Evolutionary conservation across 305 asterid species (phyloP).

Genomic region (Fraxinus ornus): DNA sequence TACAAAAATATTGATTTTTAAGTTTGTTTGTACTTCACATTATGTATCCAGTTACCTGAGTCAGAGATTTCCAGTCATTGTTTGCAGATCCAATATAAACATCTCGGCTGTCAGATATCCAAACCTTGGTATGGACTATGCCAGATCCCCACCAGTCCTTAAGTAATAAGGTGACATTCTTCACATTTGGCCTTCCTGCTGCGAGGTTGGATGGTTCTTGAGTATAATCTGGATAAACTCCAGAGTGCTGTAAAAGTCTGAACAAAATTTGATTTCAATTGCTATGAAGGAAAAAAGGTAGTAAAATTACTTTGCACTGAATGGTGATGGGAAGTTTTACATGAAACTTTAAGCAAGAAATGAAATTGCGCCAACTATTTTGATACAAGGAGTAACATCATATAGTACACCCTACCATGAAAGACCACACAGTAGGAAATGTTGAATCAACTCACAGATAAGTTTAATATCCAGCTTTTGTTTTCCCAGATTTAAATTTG

Average conservation of each 20-base stretch:
- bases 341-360: not conserved
- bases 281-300: conserved; percentile 1
- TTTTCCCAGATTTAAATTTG: not conserved
- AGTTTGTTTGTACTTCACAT: not conserved
- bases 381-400: not conserved
- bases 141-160: conserved; percentile 91
- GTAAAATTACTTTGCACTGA: not conserved
- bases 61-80: conserved; percentile 94
- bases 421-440: not conserved
- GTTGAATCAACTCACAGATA: not conserved
- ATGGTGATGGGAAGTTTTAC: not conserved
- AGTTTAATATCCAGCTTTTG: not conserved
- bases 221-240: conserved; percentile 83
- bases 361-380: not conserved
- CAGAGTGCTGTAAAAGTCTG: conserved; percentile 90
- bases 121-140: conserved; percentile 81
- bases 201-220: conserved; percentile 72
- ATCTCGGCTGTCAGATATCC: conserved; percentile 77
- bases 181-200: conserved; percentile 68
- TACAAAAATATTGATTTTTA: not conserved
- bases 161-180: conserved; percentile 65
- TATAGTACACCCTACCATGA: not conserved
- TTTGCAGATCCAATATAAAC: conserved; percentile 88
- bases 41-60: conserved; percentile 54
- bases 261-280: conserved; percentile 29